Evolutionary conservation across 2,329 filamentous ascomycete genomes (phyloP).

Genomic region (Scedosporium apiospermum): DNA sequence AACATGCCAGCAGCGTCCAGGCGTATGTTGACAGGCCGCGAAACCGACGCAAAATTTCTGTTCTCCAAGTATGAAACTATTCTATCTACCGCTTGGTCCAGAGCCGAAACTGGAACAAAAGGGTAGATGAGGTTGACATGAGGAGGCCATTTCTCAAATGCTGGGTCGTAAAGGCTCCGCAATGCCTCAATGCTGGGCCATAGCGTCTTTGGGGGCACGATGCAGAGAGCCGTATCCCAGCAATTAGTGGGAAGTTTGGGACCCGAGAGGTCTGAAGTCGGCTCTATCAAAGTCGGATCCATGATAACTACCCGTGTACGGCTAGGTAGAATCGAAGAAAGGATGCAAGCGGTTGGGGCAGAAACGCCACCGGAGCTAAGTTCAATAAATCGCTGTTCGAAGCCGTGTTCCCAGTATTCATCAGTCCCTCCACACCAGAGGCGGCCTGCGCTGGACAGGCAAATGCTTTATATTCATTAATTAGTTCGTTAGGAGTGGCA

Average conservation of each 20-base stretch:
- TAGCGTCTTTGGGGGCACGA: constrained; percentile 41
- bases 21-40: constrained; percentile 14
- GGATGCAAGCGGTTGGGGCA: too few relatives aligned
- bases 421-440: too few relatives aligned
- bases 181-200: constrained; percentile 43
- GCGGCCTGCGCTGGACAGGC: too few relatives aligned
- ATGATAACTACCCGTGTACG: neutral
- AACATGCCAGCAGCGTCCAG: constrained; percentile 38
- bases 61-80: constrained; percentile 24
- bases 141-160: constrained; percentile 52
- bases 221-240: constrained; percentile 50
- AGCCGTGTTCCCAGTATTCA: too few relatives aligned
- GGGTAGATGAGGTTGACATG: constrained; percentile 60
- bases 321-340: neutral
- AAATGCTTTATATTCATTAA: too few relatives aligned
- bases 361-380: too few relatives aligned
- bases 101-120: constrained; percentile 41
- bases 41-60: constrained; percentile 10
- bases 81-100: constrained; percentile 32
- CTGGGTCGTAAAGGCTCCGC: constrained; percentile 53
- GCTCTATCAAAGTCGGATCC: neutral
- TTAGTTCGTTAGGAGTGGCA: too few relatives aligned
- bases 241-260: constrained; percentile 18
- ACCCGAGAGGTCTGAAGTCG: constrained; percentile 14
- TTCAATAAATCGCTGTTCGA: too few relatives aligned